Percentiles rank a stretch among this genome's conserved stretches.
Evolutionary conservation across 495 filamentous ascomycete species (phyloP).

Genomic region (Pyrenula massariospora): DNA sequence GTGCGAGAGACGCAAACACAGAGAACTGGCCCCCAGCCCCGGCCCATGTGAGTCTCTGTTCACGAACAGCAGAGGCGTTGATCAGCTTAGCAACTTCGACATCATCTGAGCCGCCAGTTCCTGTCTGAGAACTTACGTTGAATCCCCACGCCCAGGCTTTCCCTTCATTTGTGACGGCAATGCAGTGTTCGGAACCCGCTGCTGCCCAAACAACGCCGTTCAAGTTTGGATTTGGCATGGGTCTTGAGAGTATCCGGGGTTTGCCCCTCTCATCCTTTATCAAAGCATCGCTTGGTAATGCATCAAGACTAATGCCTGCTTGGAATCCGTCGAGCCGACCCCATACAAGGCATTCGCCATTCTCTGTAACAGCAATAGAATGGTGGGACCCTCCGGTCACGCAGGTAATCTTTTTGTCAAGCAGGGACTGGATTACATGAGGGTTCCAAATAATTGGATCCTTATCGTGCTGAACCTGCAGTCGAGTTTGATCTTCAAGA

Average conservation of each 20-base stretch:
- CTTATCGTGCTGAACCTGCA: conserved; percentile 47
- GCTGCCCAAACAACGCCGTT: conserved; percentile 28
- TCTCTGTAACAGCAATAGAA: conserved; percentile 37
- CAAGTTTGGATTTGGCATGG: conserved; percentile 37
- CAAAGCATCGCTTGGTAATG: conserved; percentile 28
- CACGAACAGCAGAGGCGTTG: conserved; percentile 46
- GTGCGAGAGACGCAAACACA: conserved; percentile 27
- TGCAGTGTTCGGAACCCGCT: conserved; percentile 44
- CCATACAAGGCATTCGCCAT: conserved; percentile 46
- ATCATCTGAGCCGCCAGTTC: conserved; percentile 43
- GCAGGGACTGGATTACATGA: conserved; percentile 47
- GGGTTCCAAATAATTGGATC: conserved; percentile 46
- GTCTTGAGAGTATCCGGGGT: conserved; percentile 43
- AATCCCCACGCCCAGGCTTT: conserved; percentile 54
- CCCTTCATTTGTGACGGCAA: conserved; percentile 44
- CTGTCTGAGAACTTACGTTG: conserved; percentile 51
- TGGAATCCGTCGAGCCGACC: conserved; percentile 49
- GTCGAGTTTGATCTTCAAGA: conserved; percentile 54
- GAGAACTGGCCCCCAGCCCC: conserved; percentile 54
- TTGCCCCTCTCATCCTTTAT: conserved; percentile 32
- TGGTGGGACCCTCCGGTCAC: conserved; percentile 48
- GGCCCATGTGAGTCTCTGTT: conserved; percentile 42
- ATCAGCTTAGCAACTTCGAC: conserved; percentile 45
- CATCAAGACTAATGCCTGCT: conserved; percentile 39
- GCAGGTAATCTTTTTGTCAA: conserved; percentile 25